Evolutionary conservation across 345 rosid genomes (phyloP).

Genomic region (Geranium rotundifolium): DNA sequence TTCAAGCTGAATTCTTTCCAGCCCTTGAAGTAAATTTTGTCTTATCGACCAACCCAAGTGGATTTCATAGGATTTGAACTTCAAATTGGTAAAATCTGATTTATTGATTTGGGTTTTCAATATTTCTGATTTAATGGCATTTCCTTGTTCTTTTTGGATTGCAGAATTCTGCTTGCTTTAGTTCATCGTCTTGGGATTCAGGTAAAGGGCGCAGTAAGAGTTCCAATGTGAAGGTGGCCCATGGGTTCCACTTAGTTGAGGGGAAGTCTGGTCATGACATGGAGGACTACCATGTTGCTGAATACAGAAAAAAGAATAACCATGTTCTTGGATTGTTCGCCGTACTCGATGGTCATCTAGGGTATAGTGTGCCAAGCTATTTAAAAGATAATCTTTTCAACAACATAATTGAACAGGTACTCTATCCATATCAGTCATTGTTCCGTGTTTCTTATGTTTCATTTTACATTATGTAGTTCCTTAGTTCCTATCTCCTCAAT

Average conservation of each 20-base stretch:
- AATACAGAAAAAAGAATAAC: slow-evolving; percentile 29
- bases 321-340: slow-evolving; percentile 49
- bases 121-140: not conserved
- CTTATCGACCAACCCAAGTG: too few species aligned
- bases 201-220: slow-evolving; percentile 42
- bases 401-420: slow-evolving; percentile 40
- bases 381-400: slow-evolving; percentile 40
- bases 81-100: not conserved
- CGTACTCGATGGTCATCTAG: slow-evolving; percentile 51
- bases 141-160: not conserved
- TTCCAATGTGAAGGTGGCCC: slow-evolving; percentile 23
- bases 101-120: not conserved
- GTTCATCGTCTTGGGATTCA: slow-evolving; percentile 18
- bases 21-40: too few species aligned
- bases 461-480: too few species aligned
- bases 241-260: slow-evolving; percentile 48
- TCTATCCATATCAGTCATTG: not conserved
- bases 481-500: not conserved
- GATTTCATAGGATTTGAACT: too few species aligned
- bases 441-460: not conserved
- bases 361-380: slow-evolving; percentile 45
- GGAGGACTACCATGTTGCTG: slow-evolving; percentile 56
- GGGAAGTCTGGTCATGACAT: slow-evolving; percentile 55
- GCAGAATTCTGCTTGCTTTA: slow-evolving; percentile 25
- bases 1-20: too few species aligned